Percentiles rank a stretch among this genome's conserved stretches.
phyloP scores from a whole-genome alignment of 495 filamentous ascomycete genomes.

The Parathielavia hyrcaniae region DNA sequence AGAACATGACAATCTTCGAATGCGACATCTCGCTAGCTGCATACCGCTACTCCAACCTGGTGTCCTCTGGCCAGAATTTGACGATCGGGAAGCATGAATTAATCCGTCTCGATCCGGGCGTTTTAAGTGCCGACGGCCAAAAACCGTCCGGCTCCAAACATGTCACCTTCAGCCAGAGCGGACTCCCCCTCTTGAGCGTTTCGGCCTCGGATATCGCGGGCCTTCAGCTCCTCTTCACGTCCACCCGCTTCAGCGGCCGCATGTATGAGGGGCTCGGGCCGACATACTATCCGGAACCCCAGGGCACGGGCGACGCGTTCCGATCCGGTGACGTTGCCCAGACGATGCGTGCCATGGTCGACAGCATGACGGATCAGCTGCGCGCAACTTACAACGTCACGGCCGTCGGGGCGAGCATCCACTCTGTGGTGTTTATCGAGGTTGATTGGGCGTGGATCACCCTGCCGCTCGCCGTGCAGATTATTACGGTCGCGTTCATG shows the following conservation, averaged over 20 bases:
- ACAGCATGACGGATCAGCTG: slow-evolving; percentile 19
- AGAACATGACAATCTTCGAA: not conserved
- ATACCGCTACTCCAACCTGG: slow-evolving; percentile 13
- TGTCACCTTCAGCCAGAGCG: not conserved
- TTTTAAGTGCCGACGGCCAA: not conserved
- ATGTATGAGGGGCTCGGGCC: not conserved
- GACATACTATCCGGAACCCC: not conserved
- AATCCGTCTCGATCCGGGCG: slow-evolving; percentile 4
- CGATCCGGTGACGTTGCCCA: slow-evolving; percentile 3
- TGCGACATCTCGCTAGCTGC: slow-evolving; percentile 9
- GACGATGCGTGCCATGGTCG: slow-evolving; percentile 4
- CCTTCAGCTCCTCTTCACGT: slow-evolving; percentile 1
- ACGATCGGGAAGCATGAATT: not conserved
- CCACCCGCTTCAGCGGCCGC: slow-evolving; percentile 7
- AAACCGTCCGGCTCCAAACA: not conserved
- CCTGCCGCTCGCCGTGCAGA: slow-evolving; percentile 9
- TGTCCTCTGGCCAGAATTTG: not conserved
- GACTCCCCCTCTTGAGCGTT: not conserved
- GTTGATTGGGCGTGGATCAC: slow-evolving; percentile 17
- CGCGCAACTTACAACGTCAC: not conserved
- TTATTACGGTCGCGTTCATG: slow-evolving; percentile 5
- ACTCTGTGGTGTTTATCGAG: not conserved
- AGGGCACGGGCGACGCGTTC: slow-evolving; percentile 16
- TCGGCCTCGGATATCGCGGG: not conserved
- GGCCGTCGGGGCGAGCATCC: slow-evolving; percentile 1